Percentiles rank a stretch among this genome's conserved stretches.
These are phyloP conservation scores for Brassica cretica DNA, from an alignment of 345 rosid genomes.

Conservation along the genomic window DNA sequence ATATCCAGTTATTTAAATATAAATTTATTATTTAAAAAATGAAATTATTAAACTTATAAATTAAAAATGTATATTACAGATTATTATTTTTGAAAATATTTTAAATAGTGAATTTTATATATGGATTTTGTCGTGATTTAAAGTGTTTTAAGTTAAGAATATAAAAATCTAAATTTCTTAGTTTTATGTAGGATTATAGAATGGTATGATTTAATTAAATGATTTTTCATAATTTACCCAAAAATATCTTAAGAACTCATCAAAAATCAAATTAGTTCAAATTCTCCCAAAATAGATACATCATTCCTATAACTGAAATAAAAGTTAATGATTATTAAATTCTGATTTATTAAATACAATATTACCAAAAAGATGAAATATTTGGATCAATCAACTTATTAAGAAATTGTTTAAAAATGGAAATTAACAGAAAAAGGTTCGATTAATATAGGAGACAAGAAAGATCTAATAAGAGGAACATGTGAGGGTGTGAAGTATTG, in stretches of 20 bases:
- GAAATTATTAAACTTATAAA: neutral
- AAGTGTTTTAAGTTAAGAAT: neutral
- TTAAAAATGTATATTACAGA: neutral
- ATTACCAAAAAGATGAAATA: neutral
- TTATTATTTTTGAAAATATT: neutral
- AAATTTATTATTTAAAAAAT: neutral
- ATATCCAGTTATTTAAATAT: neutral
- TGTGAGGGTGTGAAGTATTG: conserved; percentile 45
- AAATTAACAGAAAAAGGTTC: neutral
- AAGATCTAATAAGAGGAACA: conserved; percentile 5
- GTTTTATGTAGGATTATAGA: neutral
- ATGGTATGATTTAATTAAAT: neutral
- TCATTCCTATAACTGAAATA: neutral
- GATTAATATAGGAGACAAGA: neutral
- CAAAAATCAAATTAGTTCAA: neutral
- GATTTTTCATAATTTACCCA: neutral
- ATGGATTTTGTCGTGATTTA: neutral
- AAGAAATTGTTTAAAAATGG: neutral
- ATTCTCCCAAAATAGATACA: neutral
- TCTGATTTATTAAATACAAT: neutral
- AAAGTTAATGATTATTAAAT: neutral
- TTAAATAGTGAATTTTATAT: neutral
- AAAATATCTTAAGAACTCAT: neutral
- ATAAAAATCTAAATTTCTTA: neutral
- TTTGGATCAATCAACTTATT: neutral